These are phyloP conservation scores for Colletotrichum somersetense DNA, from an alignment of 2,329 filamentous ascomycete species.

Conservation along the genomic window DNA sequence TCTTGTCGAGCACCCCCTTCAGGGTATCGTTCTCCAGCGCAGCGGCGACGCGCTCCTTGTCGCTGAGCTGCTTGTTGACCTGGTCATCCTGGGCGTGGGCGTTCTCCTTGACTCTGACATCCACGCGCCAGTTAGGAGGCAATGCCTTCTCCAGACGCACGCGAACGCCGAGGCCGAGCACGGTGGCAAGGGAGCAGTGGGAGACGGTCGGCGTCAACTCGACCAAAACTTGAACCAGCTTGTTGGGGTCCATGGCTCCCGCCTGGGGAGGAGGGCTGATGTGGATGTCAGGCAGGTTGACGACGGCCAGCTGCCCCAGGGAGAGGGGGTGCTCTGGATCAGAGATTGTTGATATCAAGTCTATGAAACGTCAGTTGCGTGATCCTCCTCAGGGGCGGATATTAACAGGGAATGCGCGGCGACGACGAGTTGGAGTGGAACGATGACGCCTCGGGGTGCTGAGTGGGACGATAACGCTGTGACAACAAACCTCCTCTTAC, in stretches of 20 bases:
- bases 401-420: constrained; percentile 16
- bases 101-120: constrained; percentile 94
- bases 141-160: constrained; percentile 92
- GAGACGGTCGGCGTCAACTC: constrained; percentile 96
- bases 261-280: constrained; percentile 77
- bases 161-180: constrained; percentile 93
- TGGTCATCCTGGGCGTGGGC: constrained; percentile 96
- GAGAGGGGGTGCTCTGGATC: constrained; percentile 97
- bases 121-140: constrained; percentile 90
- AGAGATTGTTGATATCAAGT: constrained; percentile 93
- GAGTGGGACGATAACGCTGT: background rate
- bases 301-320: constrained; percentile 91
- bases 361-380: constrained; percentile 62
- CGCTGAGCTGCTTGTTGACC: constrained; percentile 95
- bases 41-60: constrained; percentile 96
- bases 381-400: constrained; percentile 40
- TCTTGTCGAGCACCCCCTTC: constrained; percentile 89
- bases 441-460: background rate
- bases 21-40: constrained; percentile 94
- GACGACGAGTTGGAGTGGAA: background rate
- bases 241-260: constrained; percentile 64
- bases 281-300: constrained; percentile 94
- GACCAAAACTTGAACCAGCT: constrained; percentile 80
- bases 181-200: constrained; percentile 95
- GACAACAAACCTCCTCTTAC: background rate